Conservation (phyloP, 2,329 filamentous ascomycete species). For the Orbilia brochopaga region DNA sequence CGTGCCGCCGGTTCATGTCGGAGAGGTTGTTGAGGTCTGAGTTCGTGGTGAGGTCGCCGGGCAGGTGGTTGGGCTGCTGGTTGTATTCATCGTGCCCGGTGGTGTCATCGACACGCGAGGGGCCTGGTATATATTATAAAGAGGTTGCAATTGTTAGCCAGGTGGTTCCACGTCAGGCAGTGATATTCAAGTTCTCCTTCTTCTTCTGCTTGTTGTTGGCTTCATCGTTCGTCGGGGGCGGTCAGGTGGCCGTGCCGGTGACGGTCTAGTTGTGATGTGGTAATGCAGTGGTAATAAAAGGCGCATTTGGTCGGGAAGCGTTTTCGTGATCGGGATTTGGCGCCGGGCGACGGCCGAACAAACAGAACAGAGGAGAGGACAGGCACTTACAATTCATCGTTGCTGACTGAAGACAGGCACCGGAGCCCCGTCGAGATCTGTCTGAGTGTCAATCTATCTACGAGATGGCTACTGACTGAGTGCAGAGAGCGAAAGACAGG, state of each 20-base stretch:
- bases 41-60: conserved; percentile 66
- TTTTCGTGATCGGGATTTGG: conserved; percentile 9
- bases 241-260: too few relatives aligned
- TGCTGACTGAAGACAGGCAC: not conserved
- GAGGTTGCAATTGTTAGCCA: conserved; percentile 13
- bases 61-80: conserved; percentile 64
- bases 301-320: conserved; percentile 2
- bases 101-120: conserved; percentile 60
- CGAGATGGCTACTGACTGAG: too few relatives aligned
- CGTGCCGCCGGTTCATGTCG: conserved; percentile 56
- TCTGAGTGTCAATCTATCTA: too few relatives aligned
- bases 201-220: not conserved
- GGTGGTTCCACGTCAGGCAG: not conserved
- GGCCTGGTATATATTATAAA: conserved; percentile 54
- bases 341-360: not conserved
- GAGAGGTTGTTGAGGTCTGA: conserved; percentile 65
- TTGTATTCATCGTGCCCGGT: conserved; percentile 61
- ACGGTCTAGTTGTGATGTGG: too few relatives aligned
- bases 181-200: not conserved
- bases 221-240: too few relatives aligned
- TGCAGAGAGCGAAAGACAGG: too few relatives aligned
- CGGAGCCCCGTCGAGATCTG: too few relatives aligned
- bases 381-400: conserved; percentile 2
- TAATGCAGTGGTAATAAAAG: not conserved
- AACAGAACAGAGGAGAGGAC: conserved; percentile 1